Conservation (phyloP, 495 filamentous ascomycete genomes). For the Apodospora peruviana region DNA sequence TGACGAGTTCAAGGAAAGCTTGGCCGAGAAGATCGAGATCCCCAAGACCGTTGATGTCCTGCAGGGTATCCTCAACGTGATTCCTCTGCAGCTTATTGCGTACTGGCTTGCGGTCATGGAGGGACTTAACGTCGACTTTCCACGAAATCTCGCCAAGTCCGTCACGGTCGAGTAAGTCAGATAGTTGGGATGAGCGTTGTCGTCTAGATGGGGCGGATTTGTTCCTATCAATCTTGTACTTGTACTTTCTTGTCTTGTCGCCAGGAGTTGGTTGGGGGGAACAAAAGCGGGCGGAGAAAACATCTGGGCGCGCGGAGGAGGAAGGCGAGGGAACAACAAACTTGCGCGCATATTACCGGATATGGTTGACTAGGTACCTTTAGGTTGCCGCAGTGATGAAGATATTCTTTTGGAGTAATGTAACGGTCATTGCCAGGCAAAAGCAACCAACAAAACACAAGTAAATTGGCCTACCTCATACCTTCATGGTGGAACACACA, state of each 20-base stretch:
- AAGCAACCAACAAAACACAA: too few species aligned
- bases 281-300: conserved; percentile 2
- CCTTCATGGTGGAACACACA: too few species aligned
- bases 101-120: conserved; percentile 98
- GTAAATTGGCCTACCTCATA: too few species aligned
- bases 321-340: background rate
- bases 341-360: too few species aligned
- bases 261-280: conserved; percentile 8
- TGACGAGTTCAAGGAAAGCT: conserved; percentile 77
- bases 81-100: conserved; percentile 92
- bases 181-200: conserved; percentile 1
- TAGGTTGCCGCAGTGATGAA: too few species aligned
- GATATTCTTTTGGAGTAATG: too few species aligned
- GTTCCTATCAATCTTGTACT: conserved; percentile 13
- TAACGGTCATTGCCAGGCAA: too few species aligned
- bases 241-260: conserved; percentile 17
- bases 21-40: conserved; percentile 95
- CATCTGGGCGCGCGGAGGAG: too few species aligned
- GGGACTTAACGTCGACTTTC: conserved; percentile 96
- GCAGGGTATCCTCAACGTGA: conserved; percentile 95
- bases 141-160: conserved; percentile 95
- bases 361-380: too few species aligned
- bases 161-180: conserved; percentile 88
- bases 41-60: conserved; percentile 92
- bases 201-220: conserved; percentile 3